Conservation (phyloP, 768 basidiomycete species). For the Amyloporia xantha region DNA sequence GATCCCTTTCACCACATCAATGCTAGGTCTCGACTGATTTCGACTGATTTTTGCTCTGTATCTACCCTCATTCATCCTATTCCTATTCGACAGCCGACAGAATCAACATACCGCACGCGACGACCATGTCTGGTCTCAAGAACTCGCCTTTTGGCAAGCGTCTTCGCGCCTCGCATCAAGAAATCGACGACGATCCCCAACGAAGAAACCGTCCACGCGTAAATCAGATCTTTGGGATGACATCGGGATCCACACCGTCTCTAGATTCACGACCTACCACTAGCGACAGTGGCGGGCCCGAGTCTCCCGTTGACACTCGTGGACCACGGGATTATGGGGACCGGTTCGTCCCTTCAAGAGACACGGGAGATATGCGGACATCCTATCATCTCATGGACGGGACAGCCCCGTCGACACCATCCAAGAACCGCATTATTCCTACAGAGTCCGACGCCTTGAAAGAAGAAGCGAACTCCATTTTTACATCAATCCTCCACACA, state of each 20-base stretch:
- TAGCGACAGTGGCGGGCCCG: slow-evolving; percentile 47
- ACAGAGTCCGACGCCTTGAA: slow-evolving; percentile 40
- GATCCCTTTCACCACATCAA: slow-evolving; percentile 7
- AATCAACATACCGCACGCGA: slow-evolving; percentile 5
- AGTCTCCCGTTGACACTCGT: slow-evolving; percentile 27
- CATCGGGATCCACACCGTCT: slow-evolving; percentile 45
- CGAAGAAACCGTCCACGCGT: slow-evolving; percentile 45
- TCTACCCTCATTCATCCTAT: slow-evolving; percentile 15
- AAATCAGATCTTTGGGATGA: slow-evolving; percentile 48
- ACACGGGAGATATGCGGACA: slow-evolving; percentile 53
- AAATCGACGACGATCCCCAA: slow-evolving; percentile 49
- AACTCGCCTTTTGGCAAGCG: slow-evolving; percentile 83
- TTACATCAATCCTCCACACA: slow-evolving; percentile 68
- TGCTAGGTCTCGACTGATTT: slow-evolving; percentile 19
- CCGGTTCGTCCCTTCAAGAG: slow-evolving; percentile 61
- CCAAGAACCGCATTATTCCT: slow-evolving; percentile 35
- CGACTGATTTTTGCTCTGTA: slow-evolving; percentile 10
- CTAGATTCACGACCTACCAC: slow-evolving; percentile 49
- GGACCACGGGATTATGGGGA: slow-evolving; percentile 34
- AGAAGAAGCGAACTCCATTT: slow-evolving; percentile 82
- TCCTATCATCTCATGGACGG: slow-evolving; percentile 56
- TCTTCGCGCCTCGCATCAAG: slow-evolving; percentile 64
- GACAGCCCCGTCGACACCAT: slow-evolving; percentile 28
- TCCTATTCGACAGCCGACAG: slow-evolving; percentile 9
- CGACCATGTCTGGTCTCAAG: slow-evolving; percentile 65